Evolutionary conservation across 495 filamentous ascomycete species (phyloP).

Genomic region (Aspergillus steynii): DNA sequence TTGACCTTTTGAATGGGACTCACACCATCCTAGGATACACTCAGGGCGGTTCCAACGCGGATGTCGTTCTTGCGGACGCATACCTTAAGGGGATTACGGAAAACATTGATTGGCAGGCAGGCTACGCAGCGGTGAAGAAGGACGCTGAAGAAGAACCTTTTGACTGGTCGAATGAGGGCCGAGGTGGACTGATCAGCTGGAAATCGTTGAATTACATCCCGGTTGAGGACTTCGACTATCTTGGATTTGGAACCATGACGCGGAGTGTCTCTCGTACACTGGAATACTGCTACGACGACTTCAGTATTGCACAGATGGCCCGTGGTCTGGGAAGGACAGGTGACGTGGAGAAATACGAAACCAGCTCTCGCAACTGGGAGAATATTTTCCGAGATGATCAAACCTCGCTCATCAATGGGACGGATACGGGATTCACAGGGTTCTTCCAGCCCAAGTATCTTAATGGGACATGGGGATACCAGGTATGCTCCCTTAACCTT

Average conservation of each 20-base stretch:
- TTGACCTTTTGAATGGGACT: not conserved
- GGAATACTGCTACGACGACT: conserved; percentile 75
- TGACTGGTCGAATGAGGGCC: conserved; percentile 71
- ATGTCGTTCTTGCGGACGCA: conserved; percentile 74
- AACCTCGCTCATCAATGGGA: conserved; percentile 44
- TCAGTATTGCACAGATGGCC: conserved; percentile 55
- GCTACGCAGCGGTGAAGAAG: conserved; percentile 65
- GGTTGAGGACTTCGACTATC: conserved; percentile 67
- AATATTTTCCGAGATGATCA: conserved; percentile 66
- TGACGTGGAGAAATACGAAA: conserved; percentile 62
- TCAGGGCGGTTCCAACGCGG: conserved; percentile 75
- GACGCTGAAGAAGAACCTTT: conserved; percentile 67
- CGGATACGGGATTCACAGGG: conserved; percentile 55
- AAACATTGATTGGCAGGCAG: conserved; percentile 67
- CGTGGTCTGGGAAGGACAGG: conserved; percentile 54
- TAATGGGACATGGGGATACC: conserved; percentile 58
- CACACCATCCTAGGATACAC: conserved; percentile 36
- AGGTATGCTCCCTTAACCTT: conserved; percentile 20
- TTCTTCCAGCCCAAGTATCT: conserved; percentile 66
- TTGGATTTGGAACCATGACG: conserved; percentile 70
- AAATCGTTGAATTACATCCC: conserved; percentile 65
- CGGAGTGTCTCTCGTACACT: conserved; percentile 69
- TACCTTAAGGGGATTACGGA: conserved; percentile 67
- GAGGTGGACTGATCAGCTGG: conserved; percentile 75
- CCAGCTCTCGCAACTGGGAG: conserved; percentile 62